A percentile compares a stretch with the other conserved stretches of the same genome.
Evolutionary conservation across 1,284 basidiomycete species (phyloP).

Genomic region (Marasmius fiardii): DNA sequence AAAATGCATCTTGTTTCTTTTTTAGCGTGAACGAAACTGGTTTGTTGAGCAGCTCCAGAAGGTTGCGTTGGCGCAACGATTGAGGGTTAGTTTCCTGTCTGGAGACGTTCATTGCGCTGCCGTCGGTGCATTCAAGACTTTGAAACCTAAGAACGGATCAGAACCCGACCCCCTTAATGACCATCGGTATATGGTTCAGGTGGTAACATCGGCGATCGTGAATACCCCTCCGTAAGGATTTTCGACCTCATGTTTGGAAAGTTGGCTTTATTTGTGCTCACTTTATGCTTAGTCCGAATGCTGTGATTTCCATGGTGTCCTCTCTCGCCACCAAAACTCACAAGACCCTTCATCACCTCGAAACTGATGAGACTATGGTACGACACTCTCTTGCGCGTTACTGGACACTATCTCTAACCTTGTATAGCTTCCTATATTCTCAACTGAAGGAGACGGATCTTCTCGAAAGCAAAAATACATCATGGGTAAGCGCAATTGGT

Average conservation of each 20-base stretch:
- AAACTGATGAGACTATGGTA: constrained; percentile 88
- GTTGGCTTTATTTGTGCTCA: neutral
- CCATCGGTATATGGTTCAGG: constrained; percentile 50
- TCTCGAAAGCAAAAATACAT: constrained; percentile 71
- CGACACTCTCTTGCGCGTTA: constrained; percentile 6
- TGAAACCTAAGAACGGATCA: constrained; percentile 44
- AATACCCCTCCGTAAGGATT: constrained; percentile 72
- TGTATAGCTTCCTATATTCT: constrained; percentile 73
- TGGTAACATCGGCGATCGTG: constrained; percentile 55
- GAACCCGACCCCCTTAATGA: constrained; percentile 57
- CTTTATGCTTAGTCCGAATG: constrained; percentile 46
- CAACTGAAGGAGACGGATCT: constrained; percentile 74
- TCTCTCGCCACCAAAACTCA: constrained; percentile 82
- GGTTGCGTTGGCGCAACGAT: constrained; percentile 55
- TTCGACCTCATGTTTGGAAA: neutral
- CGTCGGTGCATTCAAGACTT: constrained; percentile 76
- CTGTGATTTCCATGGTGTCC: constrained; percentile 80
- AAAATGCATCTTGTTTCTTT: neutral
- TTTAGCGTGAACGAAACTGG: constrained; percentile 86
- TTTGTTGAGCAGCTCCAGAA: constrained; percentile 79
- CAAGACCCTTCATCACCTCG: constrained; percentile 69
- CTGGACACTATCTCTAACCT: neutral
- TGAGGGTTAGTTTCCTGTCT: constrained; percentile 81
- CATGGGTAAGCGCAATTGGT: constrained; percentile 91
- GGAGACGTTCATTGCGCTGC: constrained; percentile 92